phyloP scores from a whole-genome alignment of 1,139 yeast species.

The Arxiozyma heterogenica region DNA sequence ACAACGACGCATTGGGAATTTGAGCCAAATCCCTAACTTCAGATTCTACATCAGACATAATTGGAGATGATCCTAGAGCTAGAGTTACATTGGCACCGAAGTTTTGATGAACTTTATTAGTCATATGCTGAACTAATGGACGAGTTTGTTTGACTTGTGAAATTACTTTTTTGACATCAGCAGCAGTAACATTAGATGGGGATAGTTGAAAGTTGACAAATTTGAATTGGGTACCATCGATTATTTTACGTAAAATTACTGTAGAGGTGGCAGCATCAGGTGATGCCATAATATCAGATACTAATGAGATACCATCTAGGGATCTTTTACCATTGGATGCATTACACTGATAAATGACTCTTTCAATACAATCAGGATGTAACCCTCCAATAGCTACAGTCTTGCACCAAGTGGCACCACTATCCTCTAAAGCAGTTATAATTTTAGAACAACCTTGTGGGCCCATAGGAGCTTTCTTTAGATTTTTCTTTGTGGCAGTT shows the following conservation, averaged over 20 bases:
- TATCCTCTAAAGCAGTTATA: conserved; percentile 40
- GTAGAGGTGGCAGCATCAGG: conserved; percentile 51
- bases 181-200: conserved; percentile 5
- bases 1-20: conserved; percentile 45
- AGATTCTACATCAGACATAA: conserved; percentile 71
- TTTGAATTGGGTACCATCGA: conserved; percentile 2
- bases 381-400: conserved; percentile 86
- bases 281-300: conserved; percentile 75
- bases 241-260: conserved; percentile 21
- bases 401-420: conserved; percentile 35
- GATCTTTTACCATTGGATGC: conserved; percentile 40
- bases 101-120: conserved; percentile 83
- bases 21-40: conserved; percentile 64
- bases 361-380: conserved; percentile 52
- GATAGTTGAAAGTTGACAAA: conserved; percentile 2
- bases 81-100: conserved; percentile 84
- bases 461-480: conserved; percentile 47
- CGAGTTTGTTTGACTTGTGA: conserved; percentile 14
- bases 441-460: conserved; percentile 55
- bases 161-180: conserved; percentile 11
- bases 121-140: conserved; percentile 80
- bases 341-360: conserved; percentile 40
- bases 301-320: conserved; percentile 77
- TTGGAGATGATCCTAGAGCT: conserved; percentile 81
- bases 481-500: conserved; percentile 64